Percentiles rank a stretch among this genome's conserved stretches.
Evolutionary conservation across 2,329 filamentous ascomycete species (phyloP).

Genomic region (Aspergillus sp.): DNA sequence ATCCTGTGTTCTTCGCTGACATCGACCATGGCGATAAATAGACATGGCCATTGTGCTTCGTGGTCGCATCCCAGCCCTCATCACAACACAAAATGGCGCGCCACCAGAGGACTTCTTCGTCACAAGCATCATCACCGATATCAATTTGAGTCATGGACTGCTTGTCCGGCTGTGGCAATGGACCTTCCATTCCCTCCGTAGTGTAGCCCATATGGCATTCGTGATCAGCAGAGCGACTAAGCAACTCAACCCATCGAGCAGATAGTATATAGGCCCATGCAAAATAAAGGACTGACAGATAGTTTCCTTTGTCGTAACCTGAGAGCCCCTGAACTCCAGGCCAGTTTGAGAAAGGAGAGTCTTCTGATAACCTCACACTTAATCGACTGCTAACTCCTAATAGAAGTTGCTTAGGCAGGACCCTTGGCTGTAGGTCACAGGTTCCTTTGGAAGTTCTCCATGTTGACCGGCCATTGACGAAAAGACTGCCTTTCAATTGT

Average conservation of each 20-base stretch:
- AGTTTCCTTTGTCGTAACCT: conserved; percentile 15
- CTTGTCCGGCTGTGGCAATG: not conserved
- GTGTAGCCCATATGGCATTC: conserved; percentile 8
- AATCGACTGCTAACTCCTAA: conserved; percentile 4
- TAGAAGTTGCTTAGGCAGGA: conserved; percentile 11
- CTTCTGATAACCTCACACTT: conserved; percentile 11
- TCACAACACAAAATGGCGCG: conserved; percentile 7
- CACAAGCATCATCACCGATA: conserved; percentile 6
- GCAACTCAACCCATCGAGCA: conserved; percentile 17
- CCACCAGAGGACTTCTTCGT: conserved; percentile 14
- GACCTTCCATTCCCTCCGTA: not conserved
- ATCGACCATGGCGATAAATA: conserved; percentile 18
- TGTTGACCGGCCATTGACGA: conserved; percentile 13
- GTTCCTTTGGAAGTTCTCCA: conserved; percentile 13
- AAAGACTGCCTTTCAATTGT: conserved; percentile 5
- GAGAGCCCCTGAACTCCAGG: conserved; percentile 13
- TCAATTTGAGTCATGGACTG: conserved; percentile 7
- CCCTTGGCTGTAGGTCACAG: conserved; percentile 9
- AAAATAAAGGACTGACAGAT: conserved; percentile 15
- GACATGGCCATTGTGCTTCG: conserved; percentile 10
- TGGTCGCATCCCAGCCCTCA: conserved; percentile 9
- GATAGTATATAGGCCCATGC: conserved; percentile 22
- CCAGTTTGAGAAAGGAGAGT: conserved; percentile 12
- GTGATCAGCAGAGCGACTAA: conserved; percentile 12
- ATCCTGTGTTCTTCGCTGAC: conserved; percentile 3